Evolutionary conservation across 208 protist species (phyloP).

Genomic region (Leishmania lainsoni): DNA sequence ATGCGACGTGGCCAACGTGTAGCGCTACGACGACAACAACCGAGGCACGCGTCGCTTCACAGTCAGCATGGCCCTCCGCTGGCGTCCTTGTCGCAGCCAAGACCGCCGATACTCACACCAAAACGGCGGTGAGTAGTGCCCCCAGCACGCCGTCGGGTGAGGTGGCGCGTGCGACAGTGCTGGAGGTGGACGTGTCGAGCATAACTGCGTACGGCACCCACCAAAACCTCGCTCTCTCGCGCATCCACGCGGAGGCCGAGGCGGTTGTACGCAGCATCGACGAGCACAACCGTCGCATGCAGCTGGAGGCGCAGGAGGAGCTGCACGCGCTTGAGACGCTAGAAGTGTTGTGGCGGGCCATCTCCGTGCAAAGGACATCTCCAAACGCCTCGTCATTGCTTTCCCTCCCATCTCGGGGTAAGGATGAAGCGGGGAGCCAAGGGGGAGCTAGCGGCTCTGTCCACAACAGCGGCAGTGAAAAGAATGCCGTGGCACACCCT

Average conservation of each 20-base stretch:
- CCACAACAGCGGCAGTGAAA: background rate
- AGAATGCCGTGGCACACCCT: background rate
- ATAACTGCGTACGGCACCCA: constrained; percentile 60
- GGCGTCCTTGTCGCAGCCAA: background rate
- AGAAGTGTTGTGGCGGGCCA: constrained; percentile 31
- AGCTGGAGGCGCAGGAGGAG: constrained; percentile 44
- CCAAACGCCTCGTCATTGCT: background rate
- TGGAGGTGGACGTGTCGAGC: constrained; percentile 53
- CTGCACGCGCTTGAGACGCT: constrained; percentile 29
- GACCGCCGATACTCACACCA: background rate
- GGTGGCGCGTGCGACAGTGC: constrained; percentile 36
- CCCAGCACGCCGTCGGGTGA: background rate
- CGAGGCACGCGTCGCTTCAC: background rate
- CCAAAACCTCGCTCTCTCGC: constrained; percentile 54
- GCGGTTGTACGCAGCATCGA: constrained; percentile 39
- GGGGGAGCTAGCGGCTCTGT: background rate
- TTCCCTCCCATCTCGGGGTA: background rate
- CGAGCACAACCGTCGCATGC: constrained; percentile 46
- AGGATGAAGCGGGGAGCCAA: background rate
- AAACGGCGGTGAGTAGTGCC: background rate
- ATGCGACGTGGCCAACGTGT: constrained; percentile 5
- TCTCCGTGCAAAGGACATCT: constrained; percentile 18
- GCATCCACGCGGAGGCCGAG: constrained; percentile 53
- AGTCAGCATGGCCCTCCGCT: background rate
- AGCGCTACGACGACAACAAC: background rate